Conservation (phyloP, 257 asterid genomes). For the Fraxinus americana region DNA sequence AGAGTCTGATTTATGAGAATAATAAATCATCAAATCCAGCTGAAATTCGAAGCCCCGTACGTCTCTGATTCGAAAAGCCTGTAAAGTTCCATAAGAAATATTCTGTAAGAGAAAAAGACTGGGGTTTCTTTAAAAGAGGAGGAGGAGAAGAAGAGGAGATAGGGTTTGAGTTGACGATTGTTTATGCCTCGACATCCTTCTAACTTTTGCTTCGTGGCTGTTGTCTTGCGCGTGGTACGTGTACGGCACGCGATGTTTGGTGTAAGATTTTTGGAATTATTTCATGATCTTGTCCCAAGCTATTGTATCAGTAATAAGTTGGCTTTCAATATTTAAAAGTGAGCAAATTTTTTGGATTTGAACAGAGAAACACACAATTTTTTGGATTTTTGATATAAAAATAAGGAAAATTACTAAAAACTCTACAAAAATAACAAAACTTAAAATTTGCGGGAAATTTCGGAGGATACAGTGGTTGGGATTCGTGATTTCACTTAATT, state of each 20-base stretch:
- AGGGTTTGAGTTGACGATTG: constrained; percentile 83
- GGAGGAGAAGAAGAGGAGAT: constrained; percentile 25
- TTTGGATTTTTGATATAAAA: too few relatives aligned
- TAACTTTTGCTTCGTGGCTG: constrained; percentile 21
- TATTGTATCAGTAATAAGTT: too few relatives aligned
- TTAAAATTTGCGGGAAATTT: too few relatives aligned
- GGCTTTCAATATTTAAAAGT: too few relatives aligned
- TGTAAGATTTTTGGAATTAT: background rate
- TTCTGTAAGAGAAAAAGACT: constrained; percentile 25
- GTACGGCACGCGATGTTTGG: constrained; percentile 32
- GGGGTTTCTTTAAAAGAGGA: constrained; percentile 36
- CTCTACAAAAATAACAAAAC: too few relatives aligned
- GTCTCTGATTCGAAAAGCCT: constrained; percentile 28
- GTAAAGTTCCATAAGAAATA: constrained; percentile 32
- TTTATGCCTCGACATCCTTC: constrained; percentile 3
- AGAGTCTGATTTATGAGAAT: constrained; percentile 26
- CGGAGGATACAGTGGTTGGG: too few relatives aligned
- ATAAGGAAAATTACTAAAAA: too few relatives aligned
- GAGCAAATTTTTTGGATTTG: too few relatives aligned
- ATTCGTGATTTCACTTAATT: too few relatives aligned
- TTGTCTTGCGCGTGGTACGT: constrained; percentile 26
- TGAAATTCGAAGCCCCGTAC: constrained; percentile 28
- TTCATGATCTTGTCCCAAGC: too few relatives aligned
- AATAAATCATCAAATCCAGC: constrained; percentile 55
- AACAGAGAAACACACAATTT: too few relatives aligned